phyloP scores from a whole-genome alignment of 2,329 filamentous ascomycete genomes.

The Mycogone perniciosa region DNA sequence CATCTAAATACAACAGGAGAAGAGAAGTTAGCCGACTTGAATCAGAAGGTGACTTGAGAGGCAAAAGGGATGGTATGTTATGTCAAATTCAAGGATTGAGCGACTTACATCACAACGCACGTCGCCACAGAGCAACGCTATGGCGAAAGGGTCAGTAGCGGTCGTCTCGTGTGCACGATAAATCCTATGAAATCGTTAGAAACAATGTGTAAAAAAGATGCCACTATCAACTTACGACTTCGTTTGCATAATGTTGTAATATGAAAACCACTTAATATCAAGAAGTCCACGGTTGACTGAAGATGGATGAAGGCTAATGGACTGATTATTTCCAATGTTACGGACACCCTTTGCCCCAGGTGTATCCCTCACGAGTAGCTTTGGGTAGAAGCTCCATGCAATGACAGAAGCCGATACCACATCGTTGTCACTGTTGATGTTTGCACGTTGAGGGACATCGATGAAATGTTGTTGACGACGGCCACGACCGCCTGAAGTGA shows the following conservation, averaged over 20 bases:
- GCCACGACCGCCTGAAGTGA: constrained; percentile 42
- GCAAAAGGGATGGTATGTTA: neutral
- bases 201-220: neutral
- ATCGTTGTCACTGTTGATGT: constrained; percentile 74
- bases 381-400: constrained; percentile 93
- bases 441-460: constrained; percentile 68
- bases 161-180: constrained; percentile 90
- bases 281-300: constrained; percentile 75
- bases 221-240: constrained; percentile 53
- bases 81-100: too few relatives aligned
- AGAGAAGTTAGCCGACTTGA: neutral
- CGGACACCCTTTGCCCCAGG: constrained; percentile 67
- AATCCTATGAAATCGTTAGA: constrained; percentile 43
- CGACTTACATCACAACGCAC: constrained; percentile 69
- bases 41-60: neutral
- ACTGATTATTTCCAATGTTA: constrained; percentile 89
- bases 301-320: constrained; percentile 77
- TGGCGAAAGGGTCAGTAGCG: constrained; percentile 71
- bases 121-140: constrained; percentile 81
- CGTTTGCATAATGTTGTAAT: constrained; percentile 96
- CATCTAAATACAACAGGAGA: constrained; percentile 45
- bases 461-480: constrained; percentile 70
- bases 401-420: constrained; percentile 73
- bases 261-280: constrained; percentile 76
- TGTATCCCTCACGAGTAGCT: constrained; percentile 74